A percentile compares a stretch with the other conserved stretches of the same genome.
phyloP scores from a whole-genome alignment of 2,329 filamentous ascomycete genomes.

The Hypoxylon sp. region DNA sequence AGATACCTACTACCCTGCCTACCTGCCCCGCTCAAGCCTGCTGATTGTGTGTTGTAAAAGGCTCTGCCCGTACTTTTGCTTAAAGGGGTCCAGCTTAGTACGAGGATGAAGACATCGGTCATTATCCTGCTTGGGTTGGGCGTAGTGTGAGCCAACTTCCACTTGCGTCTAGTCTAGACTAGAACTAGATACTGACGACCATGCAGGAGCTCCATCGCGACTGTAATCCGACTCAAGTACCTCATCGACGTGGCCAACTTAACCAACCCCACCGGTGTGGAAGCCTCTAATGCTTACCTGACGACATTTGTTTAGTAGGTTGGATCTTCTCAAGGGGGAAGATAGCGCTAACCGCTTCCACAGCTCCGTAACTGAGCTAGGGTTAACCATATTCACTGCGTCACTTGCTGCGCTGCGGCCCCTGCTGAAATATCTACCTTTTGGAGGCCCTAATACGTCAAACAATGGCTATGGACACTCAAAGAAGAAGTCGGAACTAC shows the following conservation, averaged over 20 bases:
- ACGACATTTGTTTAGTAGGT: slow-evolving; percentile 27
- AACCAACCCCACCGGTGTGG: slow-evolving; percentile 7
- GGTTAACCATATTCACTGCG: slow-evolving; percentile 20
- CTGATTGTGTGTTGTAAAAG: slow-evolving; percentile 20
- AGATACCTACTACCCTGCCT: not conserved
- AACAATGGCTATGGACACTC: not conserved
- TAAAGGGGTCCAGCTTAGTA: slow-evolving; percentile 16
- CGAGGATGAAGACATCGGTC: slow-evolving; percentile 14
- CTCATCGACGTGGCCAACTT: slow-evolving; percentile 23
- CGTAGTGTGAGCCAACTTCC: slow-evolving; percentile 7
- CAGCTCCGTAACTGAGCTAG: slow-evolving; percentile 23
- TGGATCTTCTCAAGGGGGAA: not conserved
- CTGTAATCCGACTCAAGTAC: slow-evolving; percentile 24
- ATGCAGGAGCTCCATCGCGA: slow-evolving; percentile 27
- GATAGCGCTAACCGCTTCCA: slow-evolving; percentile 4
- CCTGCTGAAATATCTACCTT: slow-evolving; percentile 19
- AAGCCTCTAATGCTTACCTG: slow-evolving; percentile 19
- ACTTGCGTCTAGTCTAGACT: not conserved
- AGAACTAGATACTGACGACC: not conserved
- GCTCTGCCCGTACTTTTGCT: slow-evolving; percentile 19
- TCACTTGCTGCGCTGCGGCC: slow-evolving; percentile 26
- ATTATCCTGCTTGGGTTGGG: slow-evolving; percentile 21
- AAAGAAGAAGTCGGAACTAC: slow-evolving; percentile 23
- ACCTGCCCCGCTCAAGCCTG: slow-evolving; percentile 1
- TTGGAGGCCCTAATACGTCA: slow-evolving; percentile 6